These are phyloP conservation scores for Endoconidiophora polonica DNA, from an alignment of 2,329 filamentous ascomycete species.

Conservation along the genomic window DNA sequence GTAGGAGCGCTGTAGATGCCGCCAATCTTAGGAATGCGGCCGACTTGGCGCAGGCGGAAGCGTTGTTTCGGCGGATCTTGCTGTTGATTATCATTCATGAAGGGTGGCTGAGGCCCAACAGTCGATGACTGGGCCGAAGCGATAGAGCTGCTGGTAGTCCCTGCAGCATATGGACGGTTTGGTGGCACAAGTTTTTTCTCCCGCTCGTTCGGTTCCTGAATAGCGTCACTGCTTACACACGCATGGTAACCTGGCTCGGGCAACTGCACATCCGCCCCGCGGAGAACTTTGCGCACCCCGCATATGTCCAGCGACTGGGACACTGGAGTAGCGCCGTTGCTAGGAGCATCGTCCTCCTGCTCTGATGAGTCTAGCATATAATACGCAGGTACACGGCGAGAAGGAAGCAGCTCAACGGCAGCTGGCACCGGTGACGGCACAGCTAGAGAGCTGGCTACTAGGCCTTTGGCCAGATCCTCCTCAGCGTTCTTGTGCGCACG, in stretches of 20 bases:
- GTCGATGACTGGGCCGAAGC: conserved; percentile 3
- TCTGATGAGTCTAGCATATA: conserved; percentile 46
- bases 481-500: conserved; percentile 27
- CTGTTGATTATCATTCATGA: neutral
- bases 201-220: neutral
- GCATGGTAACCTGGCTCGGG: neutral
- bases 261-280: conserved; percentile 1
- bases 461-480: conserved; percentile 15
- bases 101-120: neutral
- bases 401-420: conserved; percentile 29
- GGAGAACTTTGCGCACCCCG: conserved; percentile 2
- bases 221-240: neutral
- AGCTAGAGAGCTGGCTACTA: conserved; percentile 15
- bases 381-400: conserved; percentile 34
- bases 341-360: conserved; percentile 21
- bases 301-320: conserved; percentile 1
- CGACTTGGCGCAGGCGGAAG: conserved; percentile 62
- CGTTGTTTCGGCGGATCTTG: conserved; percentile 10
- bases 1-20: conserved; percentile 40
- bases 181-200: neutral
- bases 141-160: neutral
- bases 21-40: conserved; percentile 63
- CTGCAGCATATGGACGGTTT: neutral
- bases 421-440: conserved; percentile 25
- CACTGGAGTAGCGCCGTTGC: neutral